A percentile compares a stretch with the other conserved stretches of the same genome.
Evolutionary conservation across 2,329 filamentous ascomycete genomes (phyloP).

Genomic region (Ambrosiella cleistominuta): DNA sequence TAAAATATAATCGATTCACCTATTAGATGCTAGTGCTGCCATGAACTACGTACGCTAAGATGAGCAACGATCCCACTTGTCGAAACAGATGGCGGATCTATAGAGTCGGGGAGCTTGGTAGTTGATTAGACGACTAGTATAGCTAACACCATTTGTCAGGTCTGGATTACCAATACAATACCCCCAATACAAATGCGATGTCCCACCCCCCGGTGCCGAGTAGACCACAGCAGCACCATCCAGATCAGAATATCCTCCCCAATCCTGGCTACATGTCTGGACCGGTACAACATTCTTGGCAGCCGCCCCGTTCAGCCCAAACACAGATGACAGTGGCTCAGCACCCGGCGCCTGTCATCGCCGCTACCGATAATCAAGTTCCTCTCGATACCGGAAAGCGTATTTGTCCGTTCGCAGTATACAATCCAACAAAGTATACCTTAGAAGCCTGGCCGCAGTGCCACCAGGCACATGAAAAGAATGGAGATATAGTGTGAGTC

Average conservation of each 20-base stretch:
- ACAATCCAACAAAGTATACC: conserved; percentile 10
- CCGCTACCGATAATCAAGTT: background rate
- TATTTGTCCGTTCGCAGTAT: conserved; percentile 12
- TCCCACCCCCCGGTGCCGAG: too few relatives aligned
- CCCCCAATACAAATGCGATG: too few relatives aligned
- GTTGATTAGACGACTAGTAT: background rate
- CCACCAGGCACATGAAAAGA: conserved; percentile 11
- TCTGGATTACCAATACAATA: background rate
- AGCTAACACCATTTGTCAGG: background rate
- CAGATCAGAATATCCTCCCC: too few relatives aligned
- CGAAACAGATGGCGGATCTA: too few relatives aligned
- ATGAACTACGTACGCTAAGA: too few relatives aligned
- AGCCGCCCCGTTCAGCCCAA: background rate
- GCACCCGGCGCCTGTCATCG: too few relatives aligned
- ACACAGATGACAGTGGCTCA: background rate
- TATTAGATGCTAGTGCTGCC: background rate
- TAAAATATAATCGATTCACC: background rate
- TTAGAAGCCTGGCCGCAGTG: conserved; percentile 10
- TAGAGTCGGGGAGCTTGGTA: too few relatives aligned
- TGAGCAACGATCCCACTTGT: too few relatives aligned
- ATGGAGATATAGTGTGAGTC: conserved; percentile 13
- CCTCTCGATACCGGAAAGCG: background rate
- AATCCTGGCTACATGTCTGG: too few relatives aligned
- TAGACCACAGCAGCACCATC: too few relatives aligned
- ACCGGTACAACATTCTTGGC: too few relatives aligned